Percentiles rank a stretch among this genome's conserved stretches.
phyloP scores from a whole-genome alignment of 345 rosid genomes.

The Heritiera littoralis region DNA sequence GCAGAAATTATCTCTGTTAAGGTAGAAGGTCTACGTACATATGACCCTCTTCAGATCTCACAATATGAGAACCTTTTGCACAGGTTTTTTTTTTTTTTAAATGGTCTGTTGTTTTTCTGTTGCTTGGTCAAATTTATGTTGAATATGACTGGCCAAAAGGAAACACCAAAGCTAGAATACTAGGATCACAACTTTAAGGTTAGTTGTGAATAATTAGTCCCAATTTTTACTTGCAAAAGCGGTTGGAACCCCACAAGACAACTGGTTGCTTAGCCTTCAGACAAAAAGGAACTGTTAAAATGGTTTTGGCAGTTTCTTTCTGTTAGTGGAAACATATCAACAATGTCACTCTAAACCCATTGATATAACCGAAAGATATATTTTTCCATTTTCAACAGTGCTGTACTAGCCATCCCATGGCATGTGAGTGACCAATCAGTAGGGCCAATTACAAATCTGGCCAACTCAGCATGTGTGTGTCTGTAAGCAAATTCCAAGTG shows the following conservation, averaged over 20 bases:
- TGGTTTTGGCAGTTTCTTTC: constrained; percentile 20
- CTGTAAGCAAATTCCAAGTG: constrained; percentile 38
- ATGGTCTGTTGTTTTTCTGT: too few relatives aligned
- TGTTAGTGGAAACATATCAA: constrained; percentile 24
- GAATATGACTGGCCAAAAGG: neutral
- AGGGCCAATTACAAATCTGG: constrained; percentile 41
- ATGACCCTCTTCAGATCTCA: too few relatives aligned
- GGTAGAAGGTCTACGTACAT: too few relatives aligned
- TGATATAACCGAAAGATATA: constrained; percentile 12
- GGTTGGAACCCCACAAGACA: constrained; percentile 28
- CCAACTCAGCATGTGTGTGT: constrained; percentile 52
- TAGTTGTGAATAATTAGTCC: neutral
- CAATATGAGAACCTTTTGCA: too few relatives aligned
- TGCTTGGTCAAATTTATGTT: neutral
- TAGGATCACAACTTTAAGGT: neutral
- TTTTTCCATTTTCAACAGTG: neutral
- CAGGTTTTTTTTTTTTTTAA: neutral
- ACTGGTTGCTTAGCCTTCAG: neutral
- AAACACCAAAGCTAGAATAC: neutral
- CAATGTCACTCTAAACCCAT: constrained; percentile 7
- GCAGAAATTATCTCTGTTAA: too few relatives aligned
- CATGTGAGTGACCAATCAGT: constrained; percentile 41
- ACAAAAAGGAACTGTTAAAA: constrained; percentile 31
- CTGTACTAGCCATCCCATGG: constrained; percentile 19
- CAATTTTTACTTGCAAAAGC: constrained; percentile 2